Evolutionary conservation across 805 yeast species (phyloP).

Genomic region (Yarrowia porcina): DNA sequence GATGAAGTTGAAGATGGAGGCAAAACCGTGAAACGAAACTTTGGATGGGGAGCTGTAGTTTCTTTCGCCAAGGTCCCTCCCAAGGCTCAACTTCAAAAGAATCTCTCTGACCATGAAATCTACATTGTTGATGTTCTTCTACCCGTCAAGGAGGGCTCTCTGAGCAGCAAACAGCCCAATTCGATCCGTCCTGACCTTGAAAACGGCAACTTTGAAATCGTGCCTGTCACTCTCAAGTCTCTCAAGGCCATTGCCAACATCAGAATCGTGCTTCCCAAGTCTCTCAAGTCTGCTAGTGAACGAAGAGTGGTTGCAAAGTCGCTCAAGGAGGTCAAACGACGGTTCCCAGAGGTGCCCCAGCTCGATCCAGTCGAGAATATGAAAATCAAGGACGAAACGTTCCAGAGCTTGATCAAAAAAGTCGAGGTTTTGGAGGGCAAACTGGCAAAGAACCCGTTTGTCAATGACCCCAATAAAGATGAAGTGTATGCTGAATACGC

Average conservation of each 20-base stretch:
- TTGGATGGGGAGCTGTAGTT: slow-evolving; percentile 96
- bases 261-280: slow-evolving; percentile 75
- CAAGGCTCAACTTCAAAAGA: slow-evolving; percentile 37
- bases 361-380: slow-evolving; percentile 88
- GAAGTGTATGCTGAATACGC: slow-evolving; percentile 65
- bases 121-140: slow-evolving; percentile 84
- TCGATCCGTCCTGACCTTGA: slow-evolving; percentile 85
- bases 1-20: slow-evolving; percentile 29
- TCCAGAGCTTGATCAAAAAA: slow-evolving; percentile 66
- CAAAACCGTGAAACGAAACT: slow-evolving; percentile 48
- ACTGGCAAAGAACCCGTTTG: slow-evolving; percentile 65
- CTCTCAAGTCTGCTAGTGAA: slow-evolving; percentile 46
- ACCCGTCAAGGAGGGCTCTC: slow-evolving; percentile 71
- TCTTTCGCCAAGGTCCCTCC: slow-evolving; percentile 62
- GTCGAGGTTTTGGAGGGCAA: slow-evolving; percentile 79
- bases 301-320: slow-evolving; percentile 65
- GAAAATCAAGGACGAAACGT: slow-evolving; percentile 82
- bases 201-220: slow-evolving; percentile 64
- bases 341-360: slow-evolving; percentile 85
- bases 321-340: slow-evolving; percentile 70
- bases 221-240: slow-evolving; percentile 81
- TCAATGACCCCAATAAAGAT: slow-evolving; percentile 40
- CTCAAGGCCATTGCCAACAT: slow-evolving; percentile 73
- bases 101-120: slow-evolving; percentile 82
- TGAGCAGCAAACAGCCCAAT: slow-evolving; percentile 67